Evolutionary conservation across 164 flowering plant genomes (phyloP), one percentile per base, ranked within the genome.

Genomic region (Malania oleifera): DNA sequence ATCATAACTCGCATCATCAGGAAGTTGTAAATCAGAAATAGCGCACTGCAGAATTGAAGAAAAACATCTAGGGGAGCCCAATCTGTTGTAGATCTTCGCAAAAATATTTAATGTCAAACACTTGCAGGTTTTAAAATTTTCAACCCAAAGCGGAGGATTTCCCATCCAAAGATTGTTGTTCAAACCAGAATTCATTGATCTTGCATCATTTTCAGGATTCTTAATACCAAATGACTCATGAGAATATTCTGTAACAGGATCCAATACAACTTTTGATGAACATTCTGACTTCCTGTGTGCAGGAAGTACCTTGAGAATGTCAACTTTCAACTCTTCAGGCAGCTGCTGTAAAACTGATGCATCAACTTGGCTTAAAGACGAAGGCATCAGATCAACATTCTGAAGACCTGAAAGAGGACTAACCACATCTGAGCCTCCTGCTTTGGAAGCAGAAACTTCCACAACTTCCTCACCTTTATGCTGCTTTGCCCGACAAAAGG

Each of bases 311-410:
- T 71, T 78, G 61, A 90, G 75, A 66, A 90, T 69, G 73, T 82
- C 95, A 19, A 49, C 73, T 67, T 77, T 83, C 69, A 90, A 35
- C 40, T 84, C 92, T 54, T 82, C 80, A 49, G 98, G 98, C 59
- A 90, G 70, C 66, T 90, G 76, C 56, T 80, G 84, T 53, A 87
- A 63, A 59, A 93, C 83, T 17, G 80, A 77, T 26, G 41, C 24
- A 76, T 89, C 96, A 17, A 89, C 76, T 80, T 92, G 96, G 74
- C 91, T 89, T 64, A 86, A 67, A 65, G 97, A 87, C 40, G 79
- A 67, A 63, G 98, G 96, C 91, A 89, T 75, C 23, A 87, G 43
- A 68, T 77, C 80, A 69, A 47, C 48, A 9, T 48, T 62, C 34
- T 47, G 56, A 35, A 56, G 67, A 60, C 56, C 51, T 1, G 34